Base-by-base conservation (phyloP, 345 rosid genomes). In the Eucalyptus erythrocorys region DNA sequence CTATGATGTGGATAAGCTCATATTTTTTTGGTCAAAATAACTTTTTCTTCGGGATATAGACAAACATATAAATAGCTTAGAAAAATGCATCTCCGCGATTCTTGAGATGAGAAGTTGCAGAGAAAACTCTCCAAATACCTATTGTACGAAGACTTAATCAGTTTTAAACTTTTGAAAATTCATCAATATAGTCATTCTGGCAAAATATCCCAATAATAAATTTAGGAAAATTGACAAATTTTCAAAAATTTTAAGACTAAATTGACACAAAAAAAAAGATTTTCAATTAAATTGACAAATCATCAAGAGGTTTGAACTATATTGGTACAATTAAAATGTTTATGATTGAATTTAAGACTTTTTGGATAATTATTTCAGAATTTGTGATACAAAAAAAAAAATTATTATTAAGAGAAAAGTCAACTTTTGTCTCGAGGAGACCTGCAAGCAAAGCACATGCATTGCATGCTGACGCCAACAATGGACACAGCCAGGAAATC, bases 321-420 rank as follows among this genome's bases (percentile, higher is more conserved):
- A 55, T 55, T 55, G 0, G 0, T 13, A 55, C 0, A 55, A 55
- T 55, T 24, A 8, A 55, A 55, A 55, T 0, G 0, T 55, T 55
- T 4, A 22, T 24, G 13, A 0, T 55, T 55, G 30, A 24, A 55
- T 24, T 24, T 1, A 55, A 24, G 30, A 55, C 3, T 55, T 55
- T 55, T 55, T 55, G 61, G 61, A 55, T 0, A 55, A 55, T 55
- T 55, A 55, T 55, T 26, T 26, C 3, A 22, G 30, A 26, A 55
- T 24, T 55, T 55, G 30, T 24, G 27, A 55, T 55, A 53, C 26
- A 50, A 7, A 51, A 51, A 19, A 19, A 17, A 1, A 51, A 51
- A 51, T 3, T 51, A 51, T 7, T 51, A 24, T 55, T 55, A 4
- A 55, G 30, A 9, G 3, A 55, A 55, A 10, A 55, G 6, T 55